Evolutionary conservation across 495 filamentous ascomycete genomes (phyloP), one percentile per base, ranked within the genome.

Genomic region (Monascus purpureus): DNA sequence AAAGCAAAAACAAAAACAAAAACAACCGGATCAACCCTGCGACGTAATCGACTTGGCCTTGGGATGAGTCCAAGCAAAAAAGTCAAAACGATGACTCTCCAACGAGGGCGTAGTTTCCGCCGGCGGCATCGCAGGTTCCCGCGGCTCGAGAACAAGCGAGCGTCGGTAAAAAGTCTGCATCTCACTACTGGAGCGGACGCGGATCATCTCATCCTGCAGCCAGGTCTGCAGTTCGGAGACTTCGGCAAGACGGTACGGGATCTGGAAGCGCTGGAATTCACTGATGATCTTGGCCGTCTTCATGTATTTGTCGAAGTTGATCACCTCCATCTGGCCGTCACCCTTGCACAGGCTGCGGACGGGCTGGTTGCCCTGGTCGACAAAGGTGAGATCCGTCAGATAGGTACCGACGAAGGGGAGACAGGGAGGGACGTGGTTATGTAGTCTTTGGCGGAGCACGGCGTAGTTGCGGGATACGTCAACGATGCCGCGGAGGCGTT

Each of bases 291-390:
- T 82, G 6, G 92, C 88, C 2, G 87, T 95, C 49, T 84, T 83
- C 49, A 78, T 79, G 49, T 96, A 82, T 58, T 96, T 99, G 67
- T 96, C 90, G 40, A 94, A 99, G 57, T 99, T 99, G 68, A 99
- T 87, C 12, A 95, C 82, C 0, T 71, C 67, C 52, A 79, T 67
- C 19, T 76, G 70, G 4, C 69, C 65, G n/a, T 65, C 64, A 13
- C 69, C 59, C 7, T 56, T 53, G 34, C 63, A 46, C 36, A 73
- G 43, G 48, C 55, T 43, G 39, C 63, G 47, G 26, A 61, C 43
- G 5, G 81, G 73, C 29, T 81, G 80, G 56, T 99, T 99, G 36
- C 92, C 92, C 37, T 83, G 82, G 48, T 99, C 87, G 13, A 94
- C 79, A 29, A 68, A 68, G 16, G 67, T 71, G 29, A 75, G 57